Evolutionary conservation across 1,284 basidiomycete species (phyloP), one percentile per base, ranked within the genome.

Genomic region (Leccinum subspadiceum): DNA sequence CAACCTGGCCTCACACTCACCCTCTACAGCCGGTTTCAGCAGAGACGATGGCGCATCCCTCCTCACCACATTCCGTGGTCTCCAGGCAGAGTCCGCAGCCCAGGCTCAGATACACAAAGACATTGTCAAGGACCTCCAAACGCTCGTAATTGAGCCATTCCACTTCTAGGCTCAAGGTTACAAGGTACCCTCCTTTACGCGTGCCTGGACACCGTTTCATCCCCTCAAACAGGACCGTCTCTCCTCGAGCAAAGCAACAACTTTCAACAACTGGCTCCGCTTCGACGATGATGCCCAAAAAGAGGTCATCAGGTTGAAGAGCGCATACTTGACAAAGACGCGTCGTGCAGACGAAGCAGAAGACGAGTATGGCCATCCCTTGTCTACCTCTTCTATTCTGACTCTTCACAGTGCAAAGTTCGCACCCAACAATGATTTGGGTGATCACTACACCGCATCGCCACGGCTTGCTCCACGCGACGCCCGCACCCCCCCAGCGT

Each of bases 261-360:
- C 90, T 15, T 73, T 94, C 5, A 85, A 88, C 57, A 80, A 83
- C 46, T 93, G 88, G 84, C 75, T 94, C 64, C 84, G 83, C 46
- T 77, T 82, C 5, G 93, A 91, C 62, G 90, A 92, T 66, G 76
- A 84, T 48, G 77, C 81, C 1, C 80, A 84, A 52, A 76, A 71
- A 35, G 90, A 92, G 60, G 89, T 90, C 15, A 72, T 78, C 37
- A 88, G 89, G 73, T 76, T 93, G 60, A 93, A 90, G 74, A 82
- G 87, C 59, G 79, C 84, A 52, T 95, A 95, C 68, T 72, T 92
- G n/a, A 75, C 79, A 33, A 95, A 94, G 75, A 86, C 84, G 0
- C 84, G 91, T 56, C 81, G 83, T 39, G 93, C 93, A 3, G 93
- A 96, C 65, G 93, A 96, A 70, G 87, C 89, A 29, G 93, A 94